Conservation (phyloP, 73 alveolate species). For the Stentor roeselii region DNA sequence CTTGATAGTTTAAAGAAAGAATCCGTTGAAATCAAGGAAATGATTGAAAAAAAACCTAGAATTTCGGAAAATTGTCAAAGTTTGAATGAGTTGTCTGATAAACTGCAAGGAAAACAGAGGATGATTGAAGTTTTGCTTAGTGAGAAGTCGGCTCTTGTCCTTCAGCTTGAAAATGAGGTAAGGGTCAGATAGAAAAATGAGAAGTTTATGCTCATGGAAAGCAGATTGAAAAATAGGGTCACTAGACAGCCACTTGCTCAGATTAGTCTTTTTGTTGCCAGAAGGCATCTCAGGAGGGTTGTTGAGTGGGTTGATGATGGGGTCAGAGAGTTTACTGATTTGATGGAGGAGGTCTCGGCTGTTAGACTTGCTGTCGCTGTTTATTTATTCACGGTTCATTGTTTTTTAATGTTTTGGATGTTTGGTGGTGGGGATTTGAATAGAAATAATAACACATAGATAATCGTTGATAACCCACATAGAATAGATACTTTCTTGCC, state of each 20-base stretch:
- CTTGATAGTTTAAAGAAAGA: not conserved
- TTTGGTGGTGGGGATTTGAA: no score
- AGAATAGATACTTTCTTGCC: no score
- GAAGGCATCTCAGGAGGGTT: not conserved
- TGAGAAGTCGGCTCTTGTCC: not conserved
- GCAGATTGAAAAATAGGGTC: not conserved
- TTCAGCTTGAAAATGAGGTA: slow-evolving; percentile 1
- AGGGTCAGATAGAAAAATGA: not conserved
- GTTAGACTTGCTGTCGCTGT: slow-evolving; percentile 1
- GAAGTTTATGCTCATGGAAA: not conserved
- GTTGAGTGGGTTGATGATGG: slow-evolving; percentile 14
- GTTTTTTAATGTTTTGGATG: not conserved
- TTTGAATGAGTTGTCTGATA: not conserved
- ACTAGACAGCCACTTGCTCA: not conserved
- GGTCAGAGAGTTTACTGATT: not conserved
- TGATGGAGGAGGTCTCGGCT: not conserved
- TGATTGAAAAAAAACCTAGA: not conserved
- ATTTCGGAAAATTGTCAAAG: not conserved
- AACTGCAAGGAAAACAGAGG: slow-evolving; percentile 10
- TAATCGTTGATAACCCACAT: no score
- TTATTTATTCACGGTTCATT: not conserved
- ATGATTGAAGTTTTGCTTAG: not conserved
- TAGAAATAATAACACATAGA: no score
- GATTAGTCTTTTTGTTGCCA: not conserved
- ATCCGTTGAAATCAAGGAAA: not conserved